Evolutionary conservation across 208 protist genomes (phyloP).

Genomic region (Lotmaria passim): DNA sequence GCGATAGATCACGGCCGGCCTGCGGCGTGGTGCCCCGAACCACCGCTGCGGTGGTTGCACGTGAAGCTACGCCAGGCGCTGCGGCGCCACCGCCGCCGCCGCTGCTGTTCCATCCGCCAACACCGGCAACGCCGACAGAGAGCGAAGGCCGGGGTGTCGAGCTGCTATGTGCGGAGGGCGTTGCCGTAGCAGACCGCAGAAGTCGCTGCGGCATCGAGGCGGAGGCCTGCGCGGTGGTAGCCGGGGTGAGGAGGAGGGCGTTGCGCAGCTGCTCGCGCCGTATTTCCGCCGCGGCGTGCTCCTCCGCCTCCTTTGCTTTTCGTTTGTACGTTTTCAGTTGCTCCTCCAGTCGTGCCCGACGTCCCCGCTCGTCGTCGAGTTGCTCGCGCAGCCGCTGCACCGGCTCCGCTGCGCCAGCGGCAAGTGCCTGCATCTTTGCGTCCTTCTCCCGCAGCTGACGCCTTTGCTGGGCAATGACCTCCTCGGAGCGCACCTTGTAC

Average conservation of each 20-base stretch:
- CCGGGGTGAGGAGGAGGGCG: conserved; percentile 10
- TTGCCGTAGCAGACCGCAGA: conserved; percentile 21
- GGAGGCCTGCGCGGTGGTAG: conserved; percentile 5
- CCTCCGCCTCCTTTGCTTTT: conserved; percentile 84
- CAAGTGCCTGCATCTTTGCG: conserved; percentile 71
- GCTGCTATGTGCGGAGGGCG: conserved; percentile 24
- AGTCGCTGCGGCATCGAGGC: not conserved
- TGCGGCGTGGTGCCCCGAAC: not conserved
- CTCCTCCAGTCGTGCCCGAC: conserved; percentile 73
- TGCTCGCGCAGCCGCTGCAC: conserved; percentile 80
- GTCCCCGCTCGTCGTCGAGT: conserved; percentile 84
- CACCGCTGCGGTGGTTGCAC: no score
- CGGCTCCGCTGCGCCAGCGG: conserved; percentile 58
- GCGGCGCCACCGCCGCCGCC: not conserved
- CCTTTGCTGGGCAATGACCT: conserved; percentile 69
- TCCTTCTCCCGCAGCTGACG: conserved; percentile 88
- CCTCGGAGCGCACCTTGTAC: conserved; percentile 57
- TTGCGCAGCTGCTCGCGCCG: conserved; percentile 78
- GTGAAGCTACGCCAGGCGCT: no score
- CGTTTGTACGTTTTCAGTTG: conserved; percentile 71
- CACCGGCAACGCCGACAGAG: not conserved
- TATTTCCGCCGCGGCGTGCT: conserved; percentile 71
- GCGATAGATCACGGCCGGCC: no score
- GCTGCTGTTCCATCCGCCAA: no score
- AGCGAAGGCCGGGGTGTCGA: conserved; percentile 1